Base-by-base conservation (phyloP, 148 eudicot species). In the Amaranthus palmeri region DNA sequence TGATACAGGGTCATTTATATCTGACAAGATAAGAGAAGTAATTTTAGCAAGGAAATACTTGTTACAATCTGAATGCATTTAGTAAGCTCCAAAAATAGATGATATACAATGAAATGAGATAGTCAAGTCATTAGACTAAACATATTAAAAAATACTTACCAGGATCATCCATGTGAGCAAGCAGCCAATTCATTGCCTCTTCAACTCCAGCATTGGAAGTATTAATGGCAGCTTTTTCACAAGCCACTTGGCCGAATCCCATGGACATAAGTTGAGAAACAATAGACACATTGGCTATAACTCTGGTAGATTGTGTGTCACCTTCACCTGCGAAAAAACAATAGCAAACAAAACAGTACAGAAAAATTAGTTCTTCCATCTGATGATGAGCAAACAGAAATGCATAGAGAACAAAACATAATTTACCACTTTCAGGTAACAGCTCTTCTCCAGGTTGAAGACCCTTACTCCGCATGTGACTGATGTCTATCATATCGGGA, bases 131-230 rank as follows among this genome's bases (percentile, higher is more conserved):
- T 18, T 13, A 40, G 48, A n/a, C n/a, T 48, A 50, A 63, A 13
- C 57, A 46, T 46, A 62, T 63, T 6, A 54, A 18, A 65, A 6
- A 14, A 17, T 4, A 64, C 11, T 74, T 83, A 95, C 99, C 99
- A 77, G 99, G 89, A 82, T 95, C 99, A 78, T 85, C 88, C 97
- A 95, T 83, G 85, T 95, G 99, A 82, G 87, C 75, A 63, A 95
- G 89, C 72, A 95, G 83, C 99, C 99, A 95, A 76, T 88, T 89
- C 97, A 91, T 95, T 50, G 99, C 99, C 78, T 85, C 97, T 76
- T 95, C 99, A 62, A 86, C 86, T 78, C 99, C 99, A 54, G 82
- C 79, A 81, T 95, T 95, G 50, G 83, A 79, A 73, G 92, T 91
- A 76, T 82, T 86, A 73, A 91, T 90, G 25, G 96, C 96, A 77